phyloP scores from a whole-genome alignment of 371 early-diverging fungal species.

The Apophysomyces trapeziformis region DNA sequence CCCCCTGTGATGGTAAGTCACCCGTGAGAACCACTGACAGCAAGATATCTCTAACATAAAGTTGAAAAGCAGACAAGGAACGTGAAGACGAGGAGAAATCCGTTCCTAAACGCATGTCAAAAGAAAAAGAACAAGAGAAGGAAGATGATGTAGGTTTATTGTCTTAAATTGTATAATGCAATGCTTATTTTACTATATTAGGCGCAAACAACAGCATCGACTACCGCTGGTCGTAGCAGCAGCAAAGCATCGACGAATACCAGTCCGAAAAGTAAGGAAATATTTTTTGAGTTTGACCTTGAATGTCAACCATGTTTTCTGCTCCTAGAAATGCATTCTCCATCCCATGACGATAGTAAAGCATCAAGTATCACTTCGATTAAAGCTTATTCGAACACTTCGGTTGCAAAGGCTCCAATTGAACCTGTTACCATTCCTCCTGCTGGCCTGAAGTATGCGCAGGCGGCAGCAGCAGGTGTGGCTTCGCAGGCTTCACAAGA shows the following conservation, averaged over 20 bases:
- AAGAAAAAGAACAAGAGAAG: constrained; percentile 46
- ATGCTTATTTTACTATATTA: background rate
- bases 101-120: constrained; percentile 29
- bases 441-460: constrained; percentile 35
- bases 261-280: background rate
- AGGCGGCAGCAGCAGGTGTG: constrained; percentile 36
- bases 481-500: constrained; percentile 12
- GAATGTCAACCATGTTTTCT: background rate
- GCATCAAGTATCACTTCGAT: constrained; percentile 7
- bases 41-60: background rate
- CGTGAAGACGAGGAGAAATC: constrained; percentile 38
- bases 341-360: constrained; percentile 14
- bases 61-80: constrained; percentile 30
- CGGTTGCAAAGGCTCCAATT: background rate
- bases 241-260: background rate
- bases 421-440: constrained; percentile 6
- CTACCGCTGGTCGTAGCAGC: background rate
- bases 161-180: background rate
- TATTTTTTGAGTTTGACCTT: background rate
- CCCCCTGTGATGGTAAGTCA: constrained; percentile 33
- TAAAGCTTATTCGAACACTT: constrained; percentile 11
- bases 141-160: constrained; percentile 22
- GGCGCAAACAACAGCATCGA: background rate
- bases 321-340: background rate
- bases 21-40: background rate